Percentiles rank a stretch among this genome's conserved stretches.
Conservation (phyloP, 2,329 filamentous ascomycete genomes). For the Fusarium albidum region DNA sequence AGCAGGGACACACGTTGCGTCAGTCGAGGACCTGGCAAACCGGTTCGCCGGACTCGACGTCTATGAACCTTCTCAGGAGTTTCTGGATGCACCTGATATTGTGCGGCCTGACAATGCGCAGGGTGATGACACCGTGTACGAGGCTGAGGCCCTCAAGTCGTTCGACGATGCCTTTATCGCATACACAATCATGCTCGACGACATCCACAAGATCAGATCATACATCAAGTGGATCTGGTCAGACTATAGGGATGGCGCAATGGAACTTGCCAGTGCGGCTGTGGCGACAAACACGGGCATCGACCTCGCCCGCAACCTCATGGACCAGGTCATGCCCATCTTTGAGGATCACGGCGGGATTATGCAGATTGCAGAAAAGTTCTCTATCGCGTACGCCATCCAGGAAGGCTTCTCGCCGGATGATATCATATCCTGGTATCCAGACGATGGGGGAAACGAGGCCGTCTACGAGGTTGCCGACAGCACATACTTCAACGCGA, state of each 20-base stretch:
- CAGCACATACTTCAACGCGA: conserved; percentile 29
- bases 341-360: conserved; percentile 37
- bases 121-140: conserved; percentile 36
- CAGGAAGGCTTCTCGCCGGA: no score
- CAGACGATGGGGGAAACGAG: no score
- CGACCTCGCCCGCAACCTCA: conserved; percentile 44
- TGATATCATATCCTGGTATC: no score
- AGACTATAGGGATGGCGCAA: conserved; percentile 32
- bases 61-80: conserved; percentile 34
- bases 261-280: conserved; percentile 46
- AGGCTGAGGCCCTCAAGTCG: conserved; percentile 39
- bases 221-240: conserved; percentile 42
- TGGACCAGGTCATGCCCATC: conserved; percentile 40
- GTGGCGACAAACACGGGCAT: conserved; percentile 49
- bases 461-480: conserved; percentile 41
- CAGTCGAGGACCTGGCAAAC: not conserved
- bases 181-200: conserved; percentile 39
- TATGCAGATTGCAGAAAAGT: no score
- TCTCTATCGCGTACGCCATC: no score
- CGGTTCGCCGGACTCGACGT: not conserved
- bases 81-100: conserved; percentile 44
- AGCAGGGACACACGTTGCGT: no score
- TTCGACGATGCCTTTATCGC: conserved; percentile 42
- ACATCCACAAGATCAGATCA: conserved; percentile 41
- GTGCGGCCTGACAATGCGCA: no score